Percentiles rank a stretch among this genome's conserved stretches.
Evolutionary conservation across 495 filamentous ascomycete genomes (phyloP).

Genomic region (Platismatia glauca): DNA sequence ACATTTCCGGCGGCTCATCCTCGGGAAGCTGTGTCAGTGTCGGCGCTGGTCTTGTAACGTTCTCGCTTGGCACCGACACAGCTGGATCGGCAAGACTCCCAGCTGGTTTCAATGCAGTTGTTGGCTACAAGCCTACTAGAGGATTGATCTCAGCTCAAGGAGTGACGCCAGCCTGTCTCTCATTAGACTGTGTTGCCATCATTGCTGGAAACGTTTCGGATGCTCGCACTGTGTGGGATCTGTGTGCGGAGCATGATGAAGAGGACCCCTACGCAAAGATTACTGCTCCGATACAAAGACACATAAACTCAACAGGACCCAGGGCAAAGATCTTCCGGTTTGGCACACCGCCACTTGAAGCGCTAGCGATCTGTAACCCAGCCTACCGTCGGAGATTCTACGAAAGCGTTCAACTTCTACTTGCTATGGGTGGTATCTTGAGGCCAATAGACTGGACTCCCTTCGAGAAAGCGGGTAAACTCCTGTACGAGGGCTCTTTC

Average conservation of each 20-base stretch:
- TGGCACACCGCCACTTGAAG: slow-evolving; percentile 40
- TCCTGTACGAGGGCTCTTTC: slow-evolving; percentile 49
- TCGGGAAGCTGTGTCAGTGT: slow-evolving; percentile 52
- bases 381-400: slow-evolving; percentile 38
- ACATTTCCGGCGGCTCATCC: slow-evolving; percentile 57
- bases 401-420: slow-evolving; percentile 34
- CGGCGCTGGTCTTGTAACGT: slow-evolving; percentile 47
- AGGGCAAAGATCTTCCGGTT: slow-evolving; percentile 42
- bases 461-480: slow-evolving; percentile 46
- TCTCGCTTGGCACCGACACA: slow-evolving; percentile 57
- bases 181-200: slow-evolving; percentile 53
- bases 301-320: slow-evolving; percentile 42
- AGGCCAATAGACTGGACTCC: slow-evolving; percentile 43
- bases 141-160: slow-evolving; percentile 51
- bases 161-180: slow-evolving; percentile 52
- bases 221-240: slow-evolving; percentile 46
- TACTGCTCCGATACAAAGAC: slow-evolving; percentile 33
- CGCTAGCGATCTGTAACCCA: slow-evolving; percentile 39
- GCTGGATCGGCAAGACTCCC: slow-evolving; percentile 58
- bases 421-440: slow-evolving; percentile 40
- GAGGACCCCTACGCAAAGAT: slow-evolving; percentile 50
- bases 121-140: slow-evolving; percentile 62
- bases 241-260: slow-evolving; percentile 44
- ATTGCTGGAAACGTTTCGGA: slow-evolving; percentile 44
- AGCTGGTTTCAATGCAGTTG: slow-evolving; percentile 52